Percentiles rank a stretch among this genome's conserved stretches.
These are phyloP conservation scores for Termitomyces sp. DNA, from an alignment of 768 basidiomycete genomes.

Conservation along the genomic window DNA sequence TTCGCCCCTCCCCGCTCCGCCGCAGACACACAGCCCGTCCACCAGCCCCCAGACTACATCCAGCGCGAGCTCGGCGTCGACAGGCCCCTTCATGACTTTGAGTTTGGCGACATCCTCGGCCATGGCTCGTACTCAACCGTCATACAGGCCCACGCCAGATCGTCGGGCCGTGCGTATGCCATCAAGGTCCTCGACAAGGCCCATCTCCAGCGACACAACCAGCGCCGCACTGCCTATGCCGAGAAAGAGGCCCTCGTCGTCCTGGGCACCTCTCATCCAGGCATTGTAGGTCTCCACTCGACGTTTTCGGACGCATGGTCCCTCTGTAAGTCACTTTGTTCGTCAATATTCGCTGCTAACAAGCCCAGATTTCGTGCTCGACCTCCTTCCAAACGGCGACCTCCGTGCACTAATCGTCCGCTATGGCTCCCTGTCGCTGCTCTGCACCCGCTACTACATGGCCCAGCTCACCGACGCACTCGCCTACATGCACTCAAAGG, in stretches of 20 bases:
- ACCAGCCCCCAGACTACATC: conserved; percentile 45
- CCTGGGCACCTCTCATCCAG: conserved; percentile 76
- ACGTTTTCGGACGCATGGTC: conserved; percentile 85
- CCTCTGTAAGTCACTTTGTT: conserved; percentile 57
- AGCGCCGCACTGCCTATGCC: conserved; percentile 67
- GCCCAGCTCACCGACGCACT: conserved; percentile 90
- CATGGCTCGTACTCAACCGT: conserved; percentile 82
- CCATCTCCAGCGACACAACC: conserved; percentile 74
- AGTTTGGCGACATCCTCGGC: conserved; percentile 70
- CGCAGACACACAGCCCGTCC: conserved; percentile 18
- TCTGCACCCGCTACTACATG: conserved; percentile 78
- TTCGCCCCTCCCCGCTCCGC: conserved; percentile 65
- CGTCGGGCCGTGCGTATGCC: conserved; percentile 63
- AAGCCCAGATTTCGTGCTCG: conserved; percentile 69
- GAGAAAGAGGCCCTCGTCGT: conserved; percentile 77
- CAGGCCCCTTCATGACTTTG: conserved; percentile 61
- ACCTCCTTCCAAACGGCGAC: conserved; percentile 75
- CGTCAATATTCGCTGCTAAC: not conserved
- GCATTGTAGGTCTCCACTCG: conserved; percentile 76
- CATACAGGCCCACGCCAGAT: conserved; percentile 53
- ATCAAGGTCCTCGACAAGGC: conserved; percentile 80
- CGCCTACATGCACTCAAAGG: conserved; percentile 86
- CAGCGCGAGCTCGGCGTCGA: conserved; percentile 50
- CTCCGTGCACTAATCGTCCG: conserved; percentile 68
- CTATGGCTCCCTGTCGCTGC: conserved; percentile 81